Base-by-base conservation (phyloP, 73 alveolate species). In the Effrenium voratum region DNA sequence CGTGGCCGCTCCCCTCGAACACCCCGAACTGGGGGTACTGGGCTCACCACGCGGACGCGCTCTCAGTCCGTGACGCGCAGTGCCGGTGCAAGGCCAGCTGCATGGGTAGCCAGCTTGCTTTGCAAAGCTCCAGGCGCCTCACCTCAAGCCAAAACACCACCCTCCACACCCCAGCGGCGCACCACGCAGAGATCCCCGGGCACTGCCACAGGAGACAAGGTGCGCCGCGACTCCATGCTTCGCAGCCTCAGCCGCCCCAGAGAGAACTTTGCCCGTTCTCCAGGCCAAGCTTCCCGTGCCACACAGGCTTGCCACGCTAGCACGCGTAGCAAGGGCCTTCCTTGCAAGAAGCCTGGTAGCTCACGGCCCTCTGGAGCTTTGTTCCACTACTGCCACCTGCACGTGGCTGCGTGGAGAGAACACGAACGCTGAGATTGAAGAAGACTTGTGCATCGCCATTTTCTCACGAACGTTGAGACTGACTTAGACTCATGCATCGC, bases 81-180 rank as follows among this genome's bases (percentile, higher is more conserved):
- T n/a, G n/a, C n/a, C n/a, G n/a, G n/a, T n/a, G n/a, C n/a, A n/a
- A n/a, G 15, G 5, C n/a, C 83, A 10, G 52, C 32, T n/a, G 34
- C 15, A 19, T 13, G 40, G 83, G 83, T 50, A 24, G 13, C 83
- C 32, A 43, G 68, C 92, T 30, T 84, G 52, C 76, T 84, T 28
- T 84, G 93, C 79, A 79, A 55, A 0, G 57, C 28, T 15, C 93
- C 93, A 24, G 93, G 93, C 1, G 59, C 63, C 57, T 40, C 52
- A 19, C 49, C 5, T 47, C 66, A 41, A 1, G 34, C 57, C 26
- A 79, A 63, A 36, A 12, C 93, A 30, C 93, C 79, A 40, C 93
- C 93, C 24, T 84, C 93, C 41, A 84, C 93, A 79, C 93, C 93
- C 43, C 93, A 57, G 41, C 93, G 93, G 32, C 93, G 93, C 43